Base-by-base conservation (phyloP, 352 stramenopile genomes). In the Phytophthora multivora region DNA sequence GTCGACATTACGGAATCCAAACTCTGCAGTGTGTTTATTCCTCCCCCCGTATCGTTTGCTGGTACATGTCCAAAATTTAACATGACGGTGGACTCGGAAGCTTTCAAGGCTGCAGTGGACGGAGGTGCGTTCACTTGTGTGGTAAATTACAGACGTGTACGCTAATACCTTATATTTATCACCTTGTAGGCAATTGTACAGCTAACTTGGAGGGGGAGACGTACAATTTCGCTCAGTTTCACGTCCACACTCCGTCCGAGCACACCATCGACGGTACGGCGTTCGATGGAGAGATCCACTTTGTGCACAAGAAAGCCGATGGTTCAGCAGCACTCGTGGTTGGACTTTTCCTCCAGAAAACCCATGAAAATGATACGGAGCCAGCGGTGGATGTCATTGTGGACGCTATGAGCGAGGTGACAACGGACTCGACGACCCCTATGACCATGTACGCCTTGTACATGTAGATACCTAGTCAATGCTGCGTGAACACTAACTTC, bases 211-310 rank as follows among this genome's bases (percentile, higher is more conserved):
- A 69, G 4, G 48, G 41, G 10, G 26, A 51, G 15, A 51, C 52
- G 11, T 82, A 73, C 58, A 66, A 50, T 19, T 63, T 69, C 18
- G 53, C 57, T 11, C 73, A 78, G 30, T 71, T 71, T 40, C 73
- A 82, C 33, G 62, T 79, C 11, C 73, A 77, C 50, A 52, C 58
- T n/a, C 69, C 66, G 4, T 73, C 69, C 2, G 73, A 82, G 52
- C 73, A 79, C 59, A 75, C 50, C 15, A 45, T 82, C 45, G 59
- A 79, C 31, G 73, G 73, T 28, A 64, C 66, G 19, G 46, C 38
- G 5, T 63, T 70, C 30, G 69, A 75, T 48, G 73, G 53, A 5
- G 73, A 82, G 48, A 40, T 70, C 7, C 73, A 82, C 21, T 82
- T 82, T 19, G 70, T 82, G 9, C 73, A 82, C 57, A 66, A 67